Percentiles rank a stretch among this genome's conserved stretches.
Evolutionary conservation across 23 red algal species (phyloP).

Genomic region (Gracilaria domingensis): DNA sequence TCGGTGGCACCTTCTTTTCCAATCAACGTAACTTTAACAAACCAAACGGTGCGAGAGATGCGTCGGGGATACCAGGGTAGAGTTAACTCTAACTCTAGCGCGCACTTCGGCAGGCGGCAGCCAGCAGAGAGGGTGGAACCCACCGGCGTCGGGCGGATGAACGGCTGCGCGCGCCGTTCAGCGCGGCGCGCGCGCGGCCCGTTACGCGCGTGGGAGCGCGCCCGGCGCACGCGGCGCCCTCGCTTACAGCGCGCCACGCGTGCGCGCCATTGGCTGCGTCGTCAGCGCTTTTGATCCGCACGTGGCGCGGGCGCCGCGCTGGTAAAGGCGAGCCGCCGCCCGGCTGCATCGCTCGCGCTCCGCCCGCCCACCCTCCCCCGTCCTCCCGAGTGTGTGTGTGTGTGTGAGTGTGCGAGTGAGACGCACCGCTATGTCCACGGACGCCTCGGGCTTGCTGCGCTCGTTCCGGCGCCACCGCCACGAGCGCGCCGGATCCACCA

Average conservation of each 20-base stretch:
- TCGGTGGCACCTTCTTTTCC: neutral
- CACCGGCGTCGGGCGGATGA: neutral
- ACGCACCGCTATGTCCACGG: conserved; percentile 1
- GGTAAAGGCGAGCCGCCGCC: too few species aligned
- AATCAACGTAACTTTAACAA: neutral
- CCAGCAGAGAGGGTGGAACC: neutral
- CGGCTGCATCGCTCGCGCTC: neutral
- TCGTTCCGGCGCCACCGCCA: neutral
- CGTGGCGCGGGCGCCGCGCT: conserved; percentile 23
- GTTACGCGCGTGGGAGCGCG: conserved; percentile 12
- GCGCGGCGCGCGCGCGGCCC: conserved; percentile 12
- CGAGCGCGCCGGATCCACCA: neutral
- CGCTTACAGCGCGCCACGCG: conserved; percentile 6
- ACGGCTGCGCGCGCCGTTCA: neutral
- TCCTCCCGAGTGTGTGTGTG: neutral
- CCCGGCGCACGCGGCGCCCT: neutral
- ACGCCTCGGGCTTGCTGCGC: neutral
- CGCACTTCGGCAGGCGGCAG: neutral
- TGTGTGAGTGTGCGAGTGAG: neutral
- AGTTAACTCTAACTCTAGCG: too few species aligned
- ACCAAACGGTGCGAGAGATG: too few species aligned
- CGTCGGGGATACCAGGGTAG: too few species aligned
- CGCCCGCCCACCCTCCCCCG: neutral
- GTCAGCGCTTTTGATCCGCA: conserved; percentile 23
- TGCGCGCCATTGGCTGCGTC: neutral